Conservation (phyloP, 1,284 basidiomycete genomes). For the Leccinum subfulvum region DNA sequence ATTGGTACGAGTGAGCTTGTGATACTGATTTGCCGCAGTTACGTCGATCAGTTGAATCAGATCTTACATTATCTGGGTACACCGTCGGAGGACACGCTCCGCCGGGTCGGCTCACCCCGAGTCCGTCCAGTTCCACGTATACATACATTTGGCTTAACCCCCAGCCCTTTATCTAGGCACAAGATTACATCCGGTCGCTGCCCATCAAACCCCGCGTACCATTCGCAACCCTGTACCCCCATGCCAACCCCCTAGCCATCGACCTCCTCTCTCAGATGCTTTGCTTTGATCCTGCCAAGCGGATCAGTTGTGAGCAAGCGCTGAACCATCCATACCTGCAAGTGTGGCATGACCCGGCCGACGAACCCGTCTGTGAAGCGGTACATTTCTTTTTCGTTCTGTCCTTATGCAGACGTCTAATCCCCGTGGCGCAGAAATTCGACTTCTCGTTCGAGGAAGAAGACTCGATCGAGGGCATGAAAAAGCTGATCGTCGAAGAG, state of each 20-base stretch:
- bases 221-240: slow-evolving; percentile 88
- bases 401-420: neutral
- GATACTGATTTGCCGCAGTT: slow-evolving; percentile 46
- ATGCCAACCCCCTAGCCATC: slow-evolving; percentile 90
- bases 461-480: slow-evolving; percentile 97
- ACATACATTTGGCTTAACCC: slow-evolving; percentile 5
- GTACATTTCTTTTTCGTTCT: slow-evolving; percentile 40
- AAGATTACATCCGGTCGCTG: slow-evolving; percentile 97
- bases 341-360: slow-evolving; percentile 94
- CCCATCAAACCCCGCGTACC: slow-evolving; percentile 95
- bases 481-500: slow-evolving; percentile 91
- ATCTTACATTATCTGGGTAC: slow-evolving; percentile 98
- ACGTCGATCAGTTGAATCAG: slow-evolving; percentile 98
- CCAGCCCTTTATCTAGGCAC: slow-evolving; percentile 56
- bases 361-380: slow-evolving; percentile 79
- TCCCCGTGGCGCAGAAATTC: slow-evolving; percentile 61
- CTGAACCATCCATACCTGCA: slow-evolving; percentile 91
- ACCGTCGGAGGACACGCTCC: slow-evolving; percentile 93
- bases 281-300: slow-evolving; percentile 93
- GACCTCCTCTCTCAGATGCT: slow-evolving; percentile 91
- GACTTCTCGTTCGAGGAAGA: slow-evolving; percentile 98
- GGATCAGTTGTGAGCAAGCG: slow-evolving; percentile 95
- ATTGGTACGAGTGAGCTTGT: neutral
- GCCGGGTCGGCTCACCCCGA: slow-evolving; percentile 89
- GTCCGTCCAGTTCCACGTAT: slow-evolving; percentile 41